Evolutionary conservation across 495 filamentous ascomycete genomes (phyloP), one percentile per base, ranked within the genome.

Genomic region (Apodospora peruviana): DNA sequence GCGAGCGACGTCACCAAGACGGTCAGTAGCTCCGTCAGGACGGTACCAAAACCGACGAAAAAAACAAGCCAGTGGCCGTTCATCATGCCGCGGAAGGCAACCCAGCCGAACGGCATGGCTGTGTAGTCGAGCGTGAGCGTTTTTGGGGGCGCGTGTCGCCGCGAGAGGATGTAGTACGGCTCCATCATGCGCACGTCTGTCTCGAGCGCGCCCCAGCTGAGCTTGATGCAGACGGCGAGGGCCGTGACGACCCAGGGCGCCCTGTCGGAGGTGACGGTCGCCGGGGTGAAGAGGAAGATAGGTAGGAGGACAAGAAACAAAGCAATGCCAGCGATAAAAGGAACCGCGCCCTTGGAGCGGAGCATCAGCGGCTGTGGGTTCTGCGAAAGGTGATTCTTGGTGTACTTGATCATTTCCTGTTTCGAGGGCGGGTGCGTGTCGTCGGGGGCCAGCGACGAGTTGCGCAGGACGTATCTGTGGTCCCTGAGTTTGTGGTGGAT

Each of bases 351-450:
- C 38, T 62, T 62, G 5, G 76, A 60, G 12, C 82, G 82, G 11
- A 89, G 70, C 71, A 86, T 81, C n/a, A 84, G 67, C 3, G 85
- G 85, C 40, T 86, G 84, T 0, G 84, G 81, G 58, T 84, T 85
- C 48, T 74, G 68, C 1, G 70, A 63, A 12, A 76, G 60, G 37
- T 67, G 58, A 43, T 66, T 56, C 7, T 64, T 55, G 36, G 63
- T 58, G 58, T 72, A 73, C 40, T 59, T 66, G 20, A 68, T 66
- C 18, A 45, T 56, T 22, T 70, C 68, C 21, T 57, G 52, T 11
- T 49, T 54, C 5, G 64, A 64, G 0, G 63, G 39, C 0, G 52
- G 50, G 29, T 56, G 51, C 32, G 42, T 46, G 34, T 74, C 72
- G 53, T 78, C 73, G 1, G 79, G 74, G 8, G 71, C 69, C 0